Base-by-base conservation (phyloP, 768 basidiomycete species). In the Pluteus cervinus region DNA sequence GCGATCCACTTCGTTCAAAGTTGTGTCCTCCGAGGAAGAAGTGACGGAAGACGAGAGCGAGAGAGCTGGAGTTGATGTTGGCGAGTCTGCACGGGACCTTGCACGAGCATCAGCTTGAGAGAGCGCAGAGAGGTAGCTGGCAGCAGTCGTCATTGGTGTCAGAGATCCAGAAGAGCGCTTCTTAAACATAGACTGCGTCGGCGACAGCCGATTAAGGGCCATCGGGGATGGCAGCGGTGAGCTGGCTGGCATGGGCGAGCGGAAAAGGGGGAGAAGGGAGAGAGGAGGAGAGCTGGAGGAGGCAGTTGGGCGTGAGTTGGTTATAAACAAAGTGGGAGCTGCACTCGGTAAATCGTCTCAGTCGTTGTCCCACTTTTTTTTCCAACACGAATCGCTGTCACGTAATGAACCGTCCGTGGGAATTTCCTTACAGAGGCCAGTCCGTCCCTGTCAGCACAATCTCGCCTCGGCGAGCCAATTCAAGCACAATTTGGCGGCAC, bases 21-120 rank as follows among this genome's bases (percentile, higher is more conserved):
- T 62, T 15, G 76, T 75, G 47, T 86, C 84, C 46, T 82, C 80
- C 0, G 81, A 83, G 2, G 76, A 76, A 1, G 71, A 61, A 1
- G 86, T 86, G 40, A 80, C 51, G 1, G 81, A 83, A 1, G 85
- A 85, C 3, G 85, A 86, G 7, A 82, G 63, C 1, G 86, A 87
- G 10, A 86, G 62, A 0, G 85, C 76, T 1, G 84, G 83, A 2
- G 83, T 85, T 4, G 81, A 74, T 0, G 73, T 65, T 11, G 80
- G 75, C 8, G 78, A 59, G 21, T 59, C 56, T 25, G 39, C 46
- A 12, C 51, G 43, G 39, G 59, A 62, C 41, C 81, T 74, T 7
- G 79, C 76, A 34, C 79, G 72, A 26, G 83, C 79, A 54, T 89
- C 86, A 33, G 67, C 67, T 45, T 68, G 61, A 14, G 66, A 66